Base-by-base conservation (phyloP, 768 basidiomycete species). In the Collybia nuda region DNA sequence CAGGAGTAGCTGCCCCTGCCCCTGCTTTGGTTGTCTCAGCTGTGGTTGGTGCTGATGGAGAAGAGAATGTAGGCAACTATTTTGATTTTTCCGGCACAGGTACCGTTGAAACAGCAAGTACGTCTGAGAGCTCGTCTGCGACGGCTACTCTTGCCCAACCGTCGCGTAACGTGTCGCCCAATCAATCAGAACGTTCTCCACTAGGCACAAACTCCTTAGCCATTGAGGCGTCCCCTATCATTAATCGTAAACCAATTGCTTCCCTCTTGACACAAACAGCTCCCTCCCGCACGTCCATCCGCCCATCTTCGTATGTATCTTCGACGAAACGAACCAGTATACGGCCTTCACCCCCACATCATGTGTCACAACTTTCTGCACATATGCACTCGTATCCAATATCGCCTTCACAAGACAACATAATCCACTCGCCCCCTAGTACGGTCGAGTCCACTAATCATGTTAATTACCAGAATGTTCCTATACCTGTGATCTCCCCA, bases 221-320 rank as follows among this genome's bases (percentile, higher is more conserved):
- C 46, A 55, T 60, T 53, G 55, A 52, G 39, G 19, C 54, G 35
- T 42, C 52, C 6, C 47, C 43, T 44, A 47, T 38, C 35, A 26
- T 50, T 11, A 23, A 42, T 45, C 43, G 46, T 17, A 48, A 32
- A 17, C 55, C 50, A 52, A 54, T 49, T 21, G 73, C 77, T 18
- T 86, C 84, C 14, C 72, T 86, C 21, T 75, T 86, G 32, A 82
- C 82, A n/a, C 82, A 79, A 55, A 85, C 84, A 6, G 85, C 85
- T 3, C 83, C 84, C 23, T 58, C 60, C 48, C 64, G 71, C 40
- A 56, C 64, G 6, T 7, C 22, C 6, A 47, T 47, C 17, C 21
- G 35, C 9, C 44, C 32, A 7, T 23, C 44, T 5, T 54, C 64
- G 11, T 52, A 64, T 3, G 58, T 63, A 38, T 35, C 64, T n/a